Base-by-base conservation (phyloP, 2,329 filamentous ascomycete species). In the Apiospora koreana region DNA sequence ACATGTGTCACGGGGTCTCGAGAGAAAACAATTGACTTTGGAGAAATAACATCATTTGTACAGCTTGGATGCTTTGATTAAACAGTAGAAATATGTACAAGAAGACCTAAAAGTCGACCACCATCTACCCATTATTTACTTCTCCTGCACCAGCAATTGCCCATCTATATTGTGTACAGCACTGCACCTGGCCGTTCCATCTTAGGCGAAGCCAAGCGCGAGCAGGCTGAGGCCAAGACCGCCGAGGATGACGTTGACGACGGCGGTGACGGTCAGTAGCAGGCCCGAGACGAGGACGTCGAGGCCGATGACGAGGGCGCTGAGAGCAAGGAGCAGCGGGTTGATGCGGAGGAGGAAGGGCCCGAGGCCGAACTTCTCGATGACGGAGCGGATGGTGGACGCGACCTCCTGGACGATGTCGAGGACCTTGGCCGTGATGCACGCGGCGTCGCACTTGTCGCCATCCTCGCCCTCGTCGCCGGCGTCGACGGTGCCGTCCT, bases 221-320 rank as follows among this genome's bases (percentile, higher is more conserved):
- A 67, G 31, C 65, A 67, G 8, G 42, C 65, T 67, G 23, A 67
- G 65, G 3, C 65, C 65, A 8, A 67, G 65, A 1, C 65, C 65
- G 42, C 65, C 65, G 25, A 67, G 65, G 25, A 67, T 43, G 23
- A 46, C 45, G 16, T 43, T 67, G 6, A 67, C 65, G 25, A 67
- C 65, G 16, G 65, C 65, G 6, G 65, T 45, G 42, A 67, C 65
- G 42, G 65, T 67, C 23, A 67, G 42, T 42, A 67, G 16, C 65
- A 67, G 25, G 25, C 65, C 65, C 25, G 42, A 35, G 65, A 67
- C 65, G 3, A 67, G 65, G 14, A 67, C 65, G 65, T 67, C 45
- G 42, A 67, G 65, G 23, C 42, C 42, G 42, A 67, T 28, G 65
- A 67, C 65, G 42, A 67, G 65, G 42, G 65, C 65, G 65, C 65